Conservation (phyloP, 208 protist species). For the Leishmania arabica region DNA sequence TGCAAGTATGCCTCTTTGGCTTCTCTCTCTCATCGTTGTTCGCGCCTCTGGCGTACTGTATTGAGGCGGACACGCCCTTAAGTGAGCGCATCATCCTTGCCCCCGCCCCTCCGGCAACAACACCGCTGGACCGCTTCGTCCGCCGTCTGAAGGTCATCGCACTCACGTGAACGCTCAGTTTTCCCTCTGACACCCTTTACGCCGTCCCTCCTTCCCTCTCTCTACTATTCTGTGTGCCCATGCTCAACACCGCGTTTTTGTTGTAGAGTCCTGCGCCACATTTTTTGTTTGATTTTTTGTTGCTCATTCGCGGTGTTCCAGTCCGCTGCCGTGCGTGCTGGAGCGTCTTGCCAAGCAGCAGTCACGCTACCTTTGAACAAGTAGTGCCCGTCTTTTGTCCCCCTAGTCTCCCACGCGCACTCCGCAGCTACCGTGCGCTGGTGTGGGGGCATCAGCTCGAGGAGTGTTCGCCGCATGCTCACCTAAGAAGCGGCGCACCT, state of each 20-base stretch:
- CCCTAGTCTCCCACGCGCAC: background rate
- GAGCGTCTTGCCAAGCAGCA: background rate
- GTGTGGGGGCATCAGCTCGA: background rate
- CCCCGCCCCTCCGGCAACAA: background rate
- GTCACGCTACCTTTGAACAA: background rate
- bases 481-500: background rate
- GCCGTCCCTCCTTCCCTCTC: background rate
- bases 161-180: background rate
- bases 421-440: background rate
- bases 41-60: background rate
- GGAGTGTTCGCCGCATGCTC: background rate
- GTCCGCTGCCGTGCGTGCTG: background rate
- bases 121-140: background rate
- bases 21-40: slow-evolving; percentile 8
- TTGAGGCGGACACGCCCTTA: background rate
- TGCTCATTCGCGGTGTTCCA: background rate
- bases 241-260: background rate
- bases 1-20: background rate
- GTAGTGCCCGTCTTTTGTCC: too few species aligned
- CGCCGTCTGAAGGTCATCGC: background rate
- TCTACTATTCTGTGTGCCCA: background rate
- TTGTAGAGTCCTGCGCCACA: background rate
- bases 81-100: background rate
- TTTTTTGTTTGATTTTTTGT: background rate
- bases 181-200: background rate